Base-by-base conservation (phyloP, 2,329 filamentous ascomycete species). In the Penicillium sp. region DNA sequence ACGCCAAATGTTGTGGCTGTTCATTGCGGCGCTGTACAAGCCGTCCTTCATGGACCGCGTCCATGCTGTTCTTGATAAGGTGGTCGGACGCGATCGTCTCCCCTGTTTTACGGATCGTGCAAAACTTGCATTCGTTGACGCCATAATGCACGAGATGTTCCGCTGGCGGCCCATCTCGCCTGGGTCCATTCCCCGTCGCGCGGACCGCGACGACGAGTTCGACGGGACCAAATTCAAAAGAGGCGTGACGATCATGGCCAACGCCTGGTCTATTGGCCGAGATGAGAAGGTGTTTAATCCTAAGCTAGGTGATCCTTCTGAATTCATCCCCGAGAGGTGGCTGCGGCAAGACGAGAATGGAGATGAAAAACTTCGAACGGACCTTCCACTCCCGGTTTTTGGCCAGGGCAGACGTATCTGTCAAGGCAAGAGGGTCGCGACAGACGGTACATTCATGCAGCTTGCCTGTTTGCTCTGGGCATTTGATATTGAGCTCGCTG, bases 21-120 rank as follows among this genome's bases (percentile, higher is more conserved):
- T 85, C 69, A 50, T 83, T 61, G 63, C 83, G 58, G 51, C 83
- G 62, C 55, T 78, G 73, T 60, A 79, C 61, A 75, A 79, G 47
- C 79, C 78, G 0, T 69, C 76, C 13, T 72, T 75, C 2, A 67
- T 81, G 10, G 29, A 53, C 0, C 72, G 73, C 14, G 78, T 77
- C 0, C 75, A 80, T 7, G 63, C 61, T 8, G 55, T 70, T 25
- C 65, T 77, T 10, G 74, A 77, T 52, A 51, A 54, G 2, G 70
- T 75, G 3, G 63, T 75, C 29, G 74, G 73, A 0, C 45, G 55
- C 0, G 64, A 67, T 10, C 67, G 74, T 0, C 66, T 71, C 0
- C 75, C 75, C 2, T 63, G 54, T 0, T 75, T 74, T 37, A 69
- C 67, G 0, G 75, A 77, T 55, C 66, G 70, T 11, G 21, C 61